Evolutionary conservation across 2,329 filamentous ascomycete genomes (phyloP), one percentile per base, ranked within the genome.

Genomic region (Thelonectria blattea): DNA sequence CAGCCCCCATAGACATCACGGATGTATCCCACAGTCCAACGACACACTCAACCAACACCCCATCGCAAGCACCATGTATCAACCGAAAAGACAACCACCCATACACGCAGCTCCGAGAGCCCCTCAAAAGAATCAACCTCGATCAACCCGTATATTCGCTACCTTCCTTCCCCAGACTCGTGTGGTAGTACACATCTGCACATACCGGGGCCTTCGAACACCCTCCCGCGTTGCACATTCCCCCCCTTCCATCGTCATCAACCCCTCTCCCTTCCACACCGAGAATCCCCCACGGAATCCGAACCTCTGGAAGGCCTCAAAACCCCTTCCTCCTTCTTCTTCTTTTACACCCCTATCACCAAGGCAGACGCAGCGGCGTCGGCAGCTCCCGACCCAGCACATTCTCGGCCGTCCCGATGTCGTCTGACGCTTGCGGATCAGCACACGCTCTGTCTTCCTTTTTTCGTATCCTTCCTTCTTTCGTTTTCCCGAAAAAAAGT

Each of bases 381-480:
- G 86, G 75, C 47, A 91, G 75, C 65, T 83, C 76, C 62, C 83
- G 83, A 6, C 89, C 89, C 27, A 91, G 78, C 5, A 88, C 84
- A 12, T 76, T 77, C 65, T 89, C 86, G 14, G 87, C 88, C 59
- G 88, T 91, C 11, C 88, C 88, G 71, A 91, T 91, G 70, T 91
- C 88, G 60, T 85, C 87, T 78, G 54, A 20, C 12, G 48, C 30
- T 34, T 49, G 55, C 43, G 27, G 55, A 30, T 27, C 55, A 66
- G 63, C 47, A 56, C 32, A 22, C 12, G 32, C n/a, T n/a, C n/a
- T n/a, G 22, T 41, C 39, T 41, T 27, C 5, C 5, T 47, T 47
- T 12, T 32, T 22, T 30, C 12, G 20, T 15, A 2, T 47, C 5
- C 6, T 47, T 11, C 45, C 15, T 11, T 37, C 43, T 10, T 30